Evolutionary conservation across 331 rosid genomes (phyloP).

Genomic region (Pyrus hybrid): DNA sequence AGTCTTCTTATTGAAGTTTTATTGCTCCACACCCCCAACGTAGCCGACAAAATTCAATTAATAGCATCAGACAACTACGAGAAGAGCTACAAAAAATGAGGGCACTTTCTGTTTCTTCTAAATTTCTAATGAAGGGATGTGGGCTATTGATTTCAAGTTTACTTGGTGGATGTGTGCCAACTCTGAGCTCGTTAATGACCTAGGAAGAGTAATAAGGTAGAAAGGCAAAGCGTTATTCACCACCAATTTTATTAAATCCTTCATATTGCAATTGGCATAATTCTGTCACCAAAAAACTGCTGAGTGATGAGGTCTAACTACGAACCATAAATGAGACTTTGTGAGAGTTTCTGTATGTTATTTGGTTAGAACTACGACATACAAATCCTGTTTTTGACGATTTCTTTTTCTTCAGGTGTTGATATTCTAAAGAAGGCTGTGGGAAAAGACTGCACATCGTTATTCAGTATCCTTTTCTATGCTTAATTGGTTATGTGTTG

Average conservation of each 20-base stretch:
- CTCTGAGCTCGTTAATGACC: neutral
- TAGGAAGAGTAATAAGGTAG: neutral
- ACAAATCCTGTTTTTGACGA: slow-evolving; percentile 4
- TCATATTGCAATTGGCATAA: neutral
- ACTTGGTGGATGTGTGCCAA: neutral
- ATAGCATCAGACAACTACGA: neutral
- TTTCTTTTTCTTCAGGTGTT: slow-evolving; percentile 47
- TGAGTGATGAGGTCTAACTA: neutral
- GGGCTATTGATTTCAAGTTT: neutral
- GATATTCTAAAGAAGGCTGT: slow-evolving; percentile 85
- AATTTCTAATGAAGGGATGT: neutral
- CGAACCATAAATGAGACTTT: neutral
- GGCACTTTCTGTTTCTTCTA: neutral
- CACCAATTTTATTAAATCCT: neutral
- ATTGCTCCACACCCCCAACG: neutral
- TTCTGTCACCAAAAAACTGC: neutral
- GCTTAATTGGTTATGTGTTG: neutral
- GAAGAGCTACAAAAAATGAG: too few relatives aligned
- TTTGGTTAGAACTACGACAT: neutral
- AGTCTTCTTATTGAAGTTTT: neutral
- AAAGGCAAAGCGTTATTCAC: neutral
- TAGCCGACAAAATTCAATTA: neutral
- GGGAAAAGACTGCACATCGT: slow-evolving; percentile 89
- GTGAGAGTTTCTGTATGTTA: neutral
- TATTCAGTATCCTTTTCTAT: slow-evolving; percentile 80